Base-by-base conservation (phyloP, 2,329 filamentous ascomycete species). In the Aspergillus ibericus region DNA sequence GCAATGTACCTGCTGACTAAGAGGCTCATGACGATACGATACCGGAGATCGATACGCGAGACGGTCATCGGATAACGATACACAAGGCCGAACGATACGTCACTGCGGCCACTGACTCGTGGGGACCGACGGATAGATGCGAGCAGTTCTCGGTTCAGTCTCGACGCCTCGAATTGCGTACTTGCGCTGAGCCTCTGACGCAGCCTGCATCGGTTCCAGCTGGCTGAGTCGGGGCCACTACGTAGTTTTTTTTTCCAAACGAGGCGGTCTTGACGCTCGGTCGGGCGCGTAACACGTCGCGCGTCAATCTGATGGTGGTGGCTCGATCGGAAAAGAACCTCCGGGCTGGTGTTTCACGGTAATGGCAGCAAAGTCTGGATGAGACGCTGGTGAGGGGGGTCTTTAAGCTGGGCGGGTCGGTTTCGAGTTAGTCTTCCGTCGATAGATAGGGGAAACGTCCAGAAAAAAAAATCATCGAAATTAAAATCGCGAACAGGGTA, bases 31-130 rank as follows among this genome's bases (percentile, higher is more conserved):
- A 35, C 38, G 12, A 47, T 46, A 53, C 38, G 3, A 32, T 36
- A 57, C 38, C 12, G 2, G 18, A 8, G 18, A 22, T 22, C 29
- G 20, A 42, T 42, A 42, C 38, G 18, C 38, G 16, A 20, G 38
- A 22, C 38, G 10, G 55, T 53, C 38, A 57, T 49, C 13, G n/a
- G 7, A 35, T 57, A 36, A 57, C 55, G 25, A 32, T 44, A 53
- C 55, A 38, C 38, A 53, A 32, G 25, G 36, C 55, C 55, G 53
- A 42, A 16, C 18, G 13, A 42, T 20, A 12, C 38, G 38, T 9
- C 38, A 42, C 16, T 9, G 38, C 10, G 22, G 38, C 13, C 38
- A 22, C 38, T 42, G 38, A 42, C 38, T 42, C 38, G 38, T 42
- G 38, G 10, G 38, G 38, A 40, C 36, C 5, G 22, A 5, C 3